These are phyloP conservation scores for Backusella sp. DNA, from an alignment of 192 early-diverging fungal species.

Conservation along the genomic window DNA sequence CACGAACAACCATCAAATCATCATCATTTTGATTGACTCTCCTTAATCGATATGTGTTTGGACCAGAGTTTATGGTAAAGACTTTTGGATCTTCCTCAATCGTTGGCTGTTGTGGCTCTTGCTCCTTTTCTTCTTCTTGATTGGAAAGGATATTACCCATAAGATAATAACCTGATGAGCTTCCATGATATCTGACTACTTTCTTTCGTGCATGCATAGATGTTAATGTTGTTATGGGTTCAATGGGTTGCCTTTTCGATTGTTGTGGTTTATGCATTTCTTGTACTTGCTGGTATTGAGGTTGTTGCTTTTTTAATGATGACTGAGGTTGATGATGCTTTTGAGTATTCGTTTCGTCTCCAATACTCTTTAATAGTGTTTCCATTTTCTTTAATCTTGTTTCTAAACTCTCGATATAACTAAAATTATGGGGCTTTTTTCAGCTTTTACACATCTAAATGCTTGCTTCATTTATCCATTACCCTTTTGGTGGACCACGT, in stretches of 20 bases:
- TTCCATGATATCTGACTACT: conserved; percentile 30
- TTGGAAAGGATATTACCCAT: conserved; percentile 20
- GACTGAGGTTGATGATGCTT: neutral
- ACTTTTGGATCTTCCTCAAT: neutral
- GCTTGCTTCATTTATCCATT: neutral
- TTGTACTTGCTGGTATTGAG: neutral
- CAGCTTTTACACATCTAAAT: neutral
- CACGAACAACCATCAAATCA: conserved; percentile 32
- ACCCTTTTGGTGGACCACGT: conserved; percentile 38
- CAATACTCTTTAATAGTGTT: conserved; percentile 16
- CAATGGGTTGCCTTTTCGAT: neutral
- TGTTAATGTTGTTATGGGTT: neutral
- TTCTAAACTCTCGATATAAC: conserved; percentile 37
- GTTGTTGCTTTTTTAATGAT: neutral
- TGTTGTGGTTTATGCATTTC: neutral
- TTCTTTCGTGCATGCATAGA: conserved; percentile 8
- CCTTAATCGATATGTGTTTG: conserved; percentile 19
- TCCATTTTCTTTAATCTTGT: conserved; percentile 32
- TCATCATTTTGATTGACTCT: conserved; percentile 19
- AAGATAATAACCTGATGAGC: conserved; percentile 36
- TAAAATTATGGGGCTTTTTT: neutral
- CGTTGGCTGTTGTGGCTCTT: neutral
- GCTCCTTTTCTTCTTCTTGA: conserved; percentile 3
- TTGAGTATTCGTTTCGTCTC: neutral
- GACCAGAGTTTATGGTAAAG: neutral